These are phyloP conservation scores for Hymenoscyphus scutula DNA, from an alignment of 2,329 filamentous ascomycete species.

Conservation along the genomic window DNA sequence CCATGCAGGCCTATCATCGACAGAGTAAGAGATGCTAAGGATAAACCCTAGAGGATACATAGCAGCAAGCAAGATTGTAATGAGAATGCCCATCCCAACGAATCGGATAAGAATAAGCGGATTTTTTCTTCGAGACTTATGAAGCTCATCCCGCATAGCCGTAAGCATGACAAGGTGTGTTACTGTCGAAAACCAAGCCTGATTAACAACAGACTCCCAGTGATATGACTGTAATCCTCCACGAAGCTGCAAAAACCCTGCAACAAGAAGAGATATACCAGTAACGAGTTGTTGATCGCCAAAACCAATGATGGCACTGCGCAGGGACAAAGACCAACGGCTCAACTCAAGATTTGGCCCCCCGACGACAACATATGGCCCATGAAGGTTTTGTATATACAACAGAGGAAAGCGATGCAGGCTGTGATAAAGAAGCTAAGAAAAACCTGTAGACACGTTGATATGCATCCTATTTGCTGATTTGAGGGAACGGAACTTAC, in stretches of 20 bases:
- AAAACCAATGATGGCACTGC: neutral
- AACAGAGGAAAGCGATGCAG: neutral
- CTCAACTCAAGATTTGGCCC: neutral
- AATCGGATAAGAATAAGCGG: neutral
- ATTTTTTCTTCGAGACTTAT: neutral
- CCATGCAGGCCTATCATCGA: neutral
- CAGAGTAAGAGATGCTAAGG: neutral
- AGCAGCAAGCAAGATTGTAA: neutral
- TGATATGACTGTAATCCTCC: neutral
- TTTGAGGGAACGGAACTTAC: neutral
- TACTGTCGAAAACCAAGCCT: neutral
- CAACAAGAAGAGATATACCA: neutral
- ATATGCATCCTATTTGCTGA: too few relatives aligned
- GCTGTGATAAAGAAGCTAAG: neutral
- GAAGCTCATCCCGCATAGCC: neutral
- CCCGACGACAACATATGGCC: neutral
- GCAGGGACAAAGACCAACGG: neutral
- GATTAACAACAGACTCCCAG: conserved; percentile 2
- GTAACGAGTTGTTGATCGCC: conserved; percentile 2
- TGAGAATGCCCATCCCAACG: neutral
- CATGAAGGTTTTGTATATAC: neutral
- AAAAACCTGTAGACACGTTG: neutral
- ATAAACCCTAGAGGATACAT: conserved; percentile 1
- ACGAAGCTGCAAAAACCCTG: neutral
- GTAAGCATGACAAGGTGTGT: conserved; percentile 2